Evolutionary conservation across 441 rosid species (phyloP), one percentile per base, ranked within the genome.

Genomic region (Gossypium aridum): DNA sequence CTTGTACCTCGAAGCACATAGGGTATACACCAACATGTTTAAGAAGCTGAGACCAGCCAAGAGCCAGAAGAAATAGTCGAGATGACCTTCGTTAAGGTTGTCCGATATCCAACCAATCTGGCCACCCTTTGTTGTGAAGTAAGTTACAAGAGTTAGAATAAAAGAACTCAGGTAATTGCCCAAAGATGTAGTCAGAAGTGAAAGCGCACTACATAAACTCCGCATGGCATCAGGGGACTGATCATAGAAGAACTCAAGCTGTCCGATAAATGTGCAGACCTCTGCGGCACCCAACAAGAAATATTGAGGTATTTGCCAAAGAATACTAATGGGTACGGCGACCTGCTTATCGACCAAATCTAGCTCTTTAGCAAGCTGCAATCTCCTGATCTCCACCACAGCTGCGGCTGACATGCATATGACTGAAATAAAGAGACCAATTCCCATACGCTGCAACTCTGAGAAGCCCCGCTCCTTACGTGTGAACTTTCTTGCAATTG

Each of bases 211-310:
- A 76, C 96, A 94, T 80, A 94, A 77, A 56, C 97, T 94, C 39
- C 96, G 75, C 99, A 92, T 89, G 0, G 99, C 90, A 79, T 94
- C 98, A 0, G 97, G 98, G 61, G 97, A 92, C 43, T 94, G 98
- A 16, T 92, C 93, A 14, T 92, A 91, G 80, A 92, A 94, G 75
- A 94, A 92, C 78, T 94, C 94, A 0, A 91, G 84, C 85, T 89
- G 93, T 0, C 98, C 97, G 0, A 94, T 85, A 81, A 80, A 86
- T 20, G 85, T 88, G 43, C 83, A 94, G 8, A 91, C 91, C 85
- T 90, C 98, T 0, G 93, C 87, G 4, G 96, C 92, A 5, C 96
- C 98, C 6, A 92, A 37, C 71, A 92, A 72, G 88, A 87, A 87
- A 75, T 86, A 92, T 31, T 91, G 97, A 0, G 99, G 99, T 17